Evolutionary conservation across 148 eudicot species (phyloP).

Genomic region (Persicaria tinctoria): DNA sequence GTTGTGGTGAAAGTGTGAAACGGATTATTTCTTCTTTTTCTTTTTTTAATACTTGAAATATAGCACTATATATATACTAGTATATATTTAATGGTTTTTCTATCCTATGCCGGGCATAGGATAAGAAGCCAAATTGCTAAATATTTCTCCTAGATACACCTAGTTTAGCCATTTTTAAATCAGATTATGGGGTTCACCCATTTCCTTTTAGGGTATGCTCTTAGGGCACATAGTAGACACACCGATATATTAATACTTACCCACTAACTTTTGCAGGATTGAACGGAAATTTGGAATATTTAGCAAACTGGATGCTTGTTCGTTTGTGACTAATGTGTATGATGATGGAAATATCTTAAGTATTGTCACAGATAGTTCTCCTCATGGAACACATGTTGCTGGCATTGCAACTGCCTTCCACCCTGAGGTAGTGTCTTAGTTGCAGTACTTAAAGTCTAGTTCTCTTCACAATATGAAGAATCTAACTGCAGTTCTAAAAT

Average conservation of each 20-base stretch:
- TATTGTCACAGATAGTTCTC: slow-evolving; percentile 90
- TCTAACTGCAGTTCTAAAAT: background rate
- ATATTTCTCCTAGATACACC: no score
- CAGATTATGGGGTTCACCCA: no score
- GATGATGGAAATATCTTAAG: slow-evolving; percentile 88
- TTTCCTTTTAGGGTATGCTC: no score
- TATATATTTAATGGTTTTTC: no score
- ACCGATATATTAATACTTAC: background rate
- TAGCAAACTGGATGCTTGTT: slow-evolving; percentile 91
- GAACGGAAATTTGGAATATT: slow-evolving; percentile 86
- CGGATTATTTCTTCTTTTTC: background rate
- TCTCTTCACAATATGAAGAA: background rate
- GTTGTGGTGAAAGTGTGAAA: background rate
- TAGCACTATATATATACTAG: no score
- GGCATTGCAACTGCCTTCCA: slow-evolving; percentile 95
- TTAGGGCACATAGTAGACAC: no score
- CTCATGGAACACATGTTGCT: slow-evolving; percentile 99
- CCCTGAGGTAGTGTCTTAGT: slow-evolving; percentile 48
- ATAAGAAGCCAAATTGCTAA: no score
- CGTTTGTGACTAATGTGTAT: slow-evolving; percentile 78
- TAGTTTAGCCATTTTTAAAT: no score
- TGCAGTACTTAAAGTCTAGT: background rate
- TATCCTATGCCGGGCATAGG: no score
- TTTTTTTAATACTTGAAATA: no score
- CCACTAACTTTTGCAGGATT: slow-evolving; percentile 38